These are phyloP conservation scores for Taiozyma onychis DNA, from an alignment of 1,139 yeast genomes.

Conservation along the genomic window DNA sequence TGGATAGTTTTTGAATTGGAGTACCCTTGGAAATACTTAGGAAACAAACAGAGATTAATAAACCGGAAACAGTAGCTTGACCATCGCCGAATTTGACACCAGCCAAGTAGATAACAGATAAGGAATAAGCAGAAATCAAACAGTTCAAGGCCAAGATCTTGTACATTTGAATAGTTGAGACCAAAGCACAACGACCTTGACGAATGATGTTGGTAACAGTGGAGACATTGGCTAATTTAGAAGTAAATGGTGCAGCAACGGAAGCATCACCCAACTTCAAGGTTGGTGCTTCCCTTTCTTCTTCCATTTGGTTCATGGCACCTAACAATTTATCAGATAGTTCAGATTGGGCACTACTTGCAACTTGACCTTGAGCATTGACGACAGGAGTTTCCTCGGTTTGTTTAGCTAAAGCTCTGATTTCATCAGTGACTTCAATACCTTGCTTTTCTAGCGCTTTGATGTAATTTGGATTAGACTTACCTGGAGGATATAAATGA, in stretches of 20 bases:
- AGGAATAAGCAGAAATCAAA: conserved; percentile 92
- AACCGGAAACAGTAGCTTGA: conserved; percentile 91
- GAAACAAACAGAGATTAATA: conserved; percentile 89
- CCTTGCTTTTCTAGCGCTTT: conserved; percentile 84
- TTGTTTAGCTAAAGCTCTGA: conserved; percentile 50
- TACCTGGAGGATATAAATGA: conserved; percentile 95
- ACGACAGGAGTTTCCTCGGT: conserved; percentile 31
- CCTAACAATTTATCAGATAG: conserved; percentile 73
- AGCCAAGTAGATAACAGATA: conserved; percentile 89
- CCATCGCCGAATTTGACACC: conserved; percentile 98
- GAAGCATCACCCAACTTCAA: conserved; percentile 97
- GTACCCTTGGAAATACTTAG: conserved; percentile 91
- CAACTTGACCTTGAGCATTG: conserved; percentile 24
- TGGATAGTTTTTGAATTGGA: conserved; percentile 83
- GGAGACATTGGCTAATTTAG: conserved; percentile 86
- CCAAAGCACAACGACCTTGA: conserved; percentile 98
- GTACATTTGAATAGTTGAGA: conserved; percentile 98
- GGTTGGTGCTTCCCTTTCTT: conserved; percentile 83
- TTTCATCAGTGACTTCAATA: conserved; percentile 62
- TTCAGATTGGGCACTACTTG: conserved; percentile 32
- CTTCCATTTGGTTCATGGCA: conserved; percentile 65
- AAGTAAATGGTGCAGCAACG: conserved; percentile 98
- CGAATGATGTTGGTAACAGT: conserved; percentile 92
- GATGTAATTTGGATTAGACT: conserved; percentile 80
- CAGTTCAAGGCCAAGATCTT: conserved; percentile 95